phyloP scores from a whole-genome alignment of 208 protist species.

The Leishmania martiniquensis region DNA sequence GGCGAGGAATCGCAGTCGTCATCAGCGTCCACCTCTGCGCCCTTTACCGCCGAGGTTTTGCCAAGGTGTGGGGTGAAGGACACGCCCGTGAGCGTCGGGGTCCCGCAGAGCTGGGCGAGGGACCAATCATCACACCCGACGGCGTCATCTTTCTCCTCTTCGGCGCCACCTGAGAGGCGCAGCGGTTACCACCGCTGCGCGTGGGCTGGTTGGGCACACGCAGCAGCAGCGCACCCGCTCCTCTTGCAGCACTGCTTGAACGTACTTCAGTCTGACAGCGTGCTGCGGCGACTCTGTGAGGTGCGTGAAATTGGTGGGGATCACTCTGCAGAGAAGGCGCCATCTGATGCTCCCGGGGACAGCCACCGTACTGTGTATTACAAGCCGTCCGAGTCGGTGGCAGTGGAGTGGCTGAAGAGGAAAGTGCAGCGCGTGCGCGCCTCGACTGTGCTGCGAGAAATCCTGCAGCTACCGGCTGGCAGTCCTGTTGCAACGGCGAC shows the following conservation, averaged over 20 bases:
- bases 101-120: not conserved
- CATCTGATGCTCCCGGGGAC: not conserved
- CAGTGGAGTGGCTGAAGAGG: conserved; percentile 47
- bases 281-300: conserved; percentile 64
- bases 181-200: not conserved
- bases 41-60: not conserved
- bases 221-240: conserved; percentile 32
- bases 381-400: conserved; percentile 51
- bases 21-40: conserved; percentile 1
- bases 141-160: not conserved
- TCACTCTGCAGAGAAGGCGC: not conserved
- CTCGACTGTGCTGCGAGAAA: conserved; percentile 30
- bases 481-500: not conserved
- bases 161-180: too few relatives aligned
- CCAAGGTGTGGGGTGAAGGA: too few relatives aligned
- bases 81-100: not conserved
- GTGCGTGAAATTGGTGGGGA: conserved; percentile 27
- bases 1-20: conserved; percentile 19
- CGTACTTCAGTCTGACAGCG: conserved; percentile 36
- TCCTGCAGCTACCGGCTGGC: conserved; percentile 40
- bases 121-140: not conserved
- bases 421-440: conserved; percentile 38
- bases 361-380: conserved; percentile 35
- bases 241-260: conserved; percentile 24
- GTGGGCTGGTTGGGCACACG: conserved; percentile 56